Conservation (phyloP, 1,284 basidiomycete species). For the Moesziomyces sp. region DNA sequence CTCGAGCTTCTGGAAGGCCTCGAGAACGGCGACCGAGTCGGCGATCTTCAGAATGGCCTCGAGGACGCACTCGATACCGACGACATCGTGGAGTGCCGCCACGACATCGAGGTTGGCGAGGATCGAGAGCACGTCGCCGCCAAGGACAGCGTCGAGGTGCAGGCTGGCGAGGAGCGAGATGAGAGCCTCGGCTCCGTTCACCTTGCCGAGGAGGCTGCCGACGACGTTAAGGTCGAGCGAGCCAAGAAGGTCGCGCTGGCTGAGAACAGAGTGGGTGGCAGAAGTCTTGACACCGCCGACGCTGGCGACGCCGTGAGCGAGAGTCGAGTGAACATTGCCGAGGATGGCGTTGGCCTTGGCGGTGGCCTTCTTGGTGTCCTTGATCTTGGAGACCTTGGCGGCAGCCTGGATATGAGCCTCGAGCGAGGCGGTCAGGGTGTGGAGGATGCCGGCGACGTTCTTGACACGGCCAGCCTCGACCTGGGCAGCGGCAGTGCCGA, state of each 20-base stretch:
- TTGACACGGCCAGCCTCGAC: constrained; percentile 20
- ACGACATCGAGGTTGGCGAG: constrained; percentile 15
- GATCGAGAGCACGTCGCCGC: constrained; percentile 11
- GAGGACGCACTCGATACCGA: constrained; percentile 12
- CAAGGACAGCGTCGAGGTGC: constrained; percentile 12
- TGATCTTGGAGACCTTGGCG: constrained; percentile 13
- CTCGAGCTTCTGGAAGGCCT: constrained; percentile 15
- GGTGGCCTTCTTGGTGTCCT: constrained; percentile 11
- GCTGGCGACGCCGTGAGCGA: constrained; percentile 7
- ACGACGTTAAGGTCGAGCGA: constrained; percentile 3
- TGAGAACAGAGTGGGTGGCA: not conserved
- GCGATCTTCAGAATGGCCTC: constrained; percentile 5
- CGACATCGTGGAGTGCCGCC: constrained; percentile 17
- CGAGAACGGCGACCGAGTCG: constrained; percentile 11
- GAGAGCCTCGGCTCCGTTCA: constrained; percentile 10
- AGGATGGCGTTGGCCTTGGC: constrained; percentile 10
- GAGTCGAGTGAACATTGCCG: constrained; percentile 1
- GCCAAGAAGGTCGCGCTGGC: not conserved
- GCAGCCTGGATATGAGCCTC: constrained; percentile 17
- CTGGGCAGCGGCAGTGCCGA: constrained; percentile 1
- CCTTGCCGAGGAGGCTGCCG: constrained; percentile 1
- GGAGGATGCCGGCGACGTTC: constrained; percentile 27
- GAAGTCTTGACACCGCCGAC: constrained; percentile 3
- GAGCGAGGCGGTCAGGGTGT: constrained; percentile 30
- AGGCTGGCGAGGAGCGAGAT: constrained; percentile 5